Percentiles rank a stretch among this genome's conserved stretches.
phyloP scores from a whole-genome alignment of 257 asterid genomes.

The Ehretia macrophylla region DNA sequence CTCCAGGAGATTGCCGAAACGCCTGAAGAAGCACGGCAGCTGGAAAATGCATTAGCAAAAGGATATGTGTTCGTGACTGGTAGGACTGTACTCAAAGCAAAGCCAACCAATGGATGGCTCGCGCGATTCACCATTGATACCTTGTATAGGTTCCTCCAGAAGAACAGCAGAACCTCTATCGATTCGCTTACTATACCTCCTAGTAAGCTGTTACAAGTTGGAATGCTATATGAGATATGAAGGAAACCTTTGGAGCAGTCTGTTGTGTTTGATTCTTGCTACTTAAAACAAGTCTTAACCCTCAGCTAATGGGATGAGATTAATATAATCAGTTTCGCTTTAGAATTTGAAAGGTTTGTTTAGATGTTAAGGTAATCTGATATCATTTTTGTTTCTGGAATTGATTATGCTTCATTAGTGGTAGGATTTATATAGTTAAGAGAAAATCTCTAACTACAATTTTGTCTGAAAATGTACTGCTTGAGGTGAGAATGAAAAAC shows the following conservation, averaged over 20 bases:
- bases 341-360: too few relatives aligned
- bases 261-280: neutral
- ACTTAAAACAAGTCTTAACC: too few relatives aligned
- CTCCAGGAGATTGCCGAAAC: neutral
- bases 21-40: neutral
- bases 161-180: slow-evolving; percentile 6
- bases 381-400: too few relatives aligned
- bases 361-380: too few relatives aligned
- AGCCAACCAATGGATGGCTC: slow-evolving; percentile 5
- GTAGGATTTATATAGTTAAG: too few relatives aligned
- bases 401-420: too few relatives aligned
- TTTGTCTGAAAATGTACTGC: too few relatives aligned
- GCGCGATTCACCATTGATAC: neutral
- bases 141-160: slow-evolving; percentile 10
- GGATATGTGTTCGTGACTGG: slow-evolving; percentile 11
- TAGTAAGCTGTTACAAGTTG: slow-evolving; percentile 6
- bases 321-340: too few relatives aligned
- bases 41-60: neutral
- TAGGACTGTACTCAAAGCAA: slow-evolving; percentile 8
- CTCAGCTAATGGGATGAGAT: too few relatives aligned
- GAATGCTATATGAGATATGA: slow-evolving; percentile 11
- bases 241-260: neutral
- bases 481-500: too few relatives aligned
- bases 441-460: too few relatives aligned
- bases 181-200: slow-evolving; percentile 5